Conservation (phyloP, 2,329 filamentous ascomycete genomes). For the Fusarium albidum region DNA sequence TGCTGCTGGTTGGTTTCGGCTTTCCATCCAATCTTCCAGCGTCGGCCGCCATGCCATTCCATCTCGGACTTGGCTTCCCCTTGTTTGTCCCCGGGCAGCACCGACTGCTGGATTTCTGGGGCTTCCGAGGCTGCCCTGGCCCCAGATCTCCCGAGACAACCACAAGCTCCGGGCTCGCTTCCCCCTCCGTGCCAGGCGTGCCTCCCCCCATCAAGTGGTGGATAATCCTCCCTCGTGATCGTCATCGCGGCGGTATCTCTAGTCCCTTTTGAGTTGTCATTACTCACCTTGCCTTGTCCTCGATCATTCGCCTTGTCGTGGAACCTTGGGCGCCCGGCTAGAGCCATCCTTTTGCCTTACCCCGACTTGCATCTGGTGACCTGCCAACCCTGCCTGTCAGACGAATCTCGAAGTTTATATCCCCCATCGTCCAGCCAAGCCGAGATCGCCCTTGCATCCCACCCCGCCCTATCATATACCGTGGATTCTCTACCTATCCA, state of each 20-base stretch:
- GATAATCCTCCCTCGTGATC: conserved; percentile 31
- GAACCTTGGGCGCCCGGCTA: conserved; percentile 16
- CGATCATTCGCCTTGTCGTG: conserved; percentile 13
- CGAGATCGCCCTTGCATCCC: conserved; percentile 10
- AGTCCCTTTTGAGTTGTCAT: conserved; percentile 29
- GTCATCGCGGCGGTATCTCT: conserved; percentile 28
- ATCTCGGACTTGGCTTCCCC: conserved; percentile 7
- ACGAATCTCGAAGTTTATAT: conserved; percentile 36
- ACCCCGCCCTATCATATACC: conserved; percentile 20
- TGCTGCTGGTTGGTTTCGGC: neutral
- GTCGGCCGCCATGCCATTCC: conserved; percentile 4
- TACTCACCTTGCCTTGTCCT: conserved; percentile 17
- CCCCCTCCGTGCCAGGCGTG: too few relatives aligned
- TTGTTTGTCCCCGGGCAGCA: conserved; percentile 16
- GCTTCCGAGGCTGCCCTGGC: conserved; percentile 10
- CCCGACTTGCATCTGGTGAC: conserved; percentile 30
- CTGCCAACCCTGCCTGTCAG: conserved; percentile 14
- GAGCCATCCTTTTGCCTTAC: conserved; percentile 9
- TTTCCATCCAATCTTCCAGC: conserved; percentile 1
- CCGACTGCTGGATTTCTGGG: conserved; percentile 10
- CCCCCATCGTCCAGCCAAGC: conserved; percentile 14
- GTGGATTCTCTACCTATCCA: conserved; percentile 11
- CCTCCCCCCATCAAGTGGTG: conserved; percentile 26
- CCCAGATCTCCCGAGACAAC: conserved; percentile 21
- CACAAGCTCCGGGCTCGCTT: conserved; percentile 10